These are phyloP conservation scores for Colletotrichum agaves DNA, from an alignment of 2,329 filamentous ascomycete genomes.

Conservation along the genomic window DNA sequence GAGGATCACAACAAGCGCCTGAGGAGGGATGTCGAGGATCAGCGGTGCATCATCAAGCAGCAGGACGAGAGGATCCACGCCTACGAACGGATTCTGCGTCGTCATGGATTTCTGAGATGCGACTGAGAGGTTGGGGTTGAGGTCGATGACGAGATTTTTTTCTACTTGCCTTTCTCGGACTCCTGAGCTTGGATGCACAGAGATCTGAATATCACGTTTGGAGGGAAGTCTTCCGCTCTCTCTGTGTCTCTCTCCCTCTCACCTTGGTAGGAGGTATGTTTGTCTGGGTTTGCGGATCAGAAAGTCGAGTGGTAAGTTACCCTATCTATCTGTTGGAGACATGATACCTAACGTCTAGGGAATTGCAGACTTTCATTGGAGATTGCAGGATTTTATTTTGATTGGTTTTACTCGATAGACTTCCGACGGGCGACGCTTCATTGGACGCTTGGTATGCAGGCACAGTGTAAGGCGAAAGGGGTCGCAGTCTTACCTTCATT, in stretches of 20 bases:
- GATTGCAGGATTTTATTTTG: slow-evolving; percentile 6
- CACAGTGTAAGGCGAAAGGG: neutral
- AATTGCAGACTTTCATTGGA: slow-evolving; percentile 23
- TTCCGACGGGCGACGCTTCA: slow-evolving; percentile 21
- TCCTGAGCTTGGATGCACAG: neutral
- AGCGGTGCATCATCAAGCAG: slow-evolving; percentile 27
- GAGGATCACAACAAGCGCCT: slow-evolving; percentile 38
- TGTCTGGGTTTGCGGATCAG: slow-evolving; percentile 9
- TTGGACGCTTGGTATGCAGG: slow-evolving; percentile 14
- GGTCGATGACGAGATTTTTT: neutral
- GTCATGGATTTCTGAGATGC: slow-evolving; percentile 37
- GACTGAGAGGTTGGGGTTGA: neutral
- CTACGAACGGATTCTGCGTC: slow-evolving; percentile 41
- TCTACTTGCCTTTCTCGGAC: neutral
- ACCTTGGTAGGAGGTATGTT: slow-evolving; percentile 22
- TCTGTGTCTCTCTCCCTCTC: slow-evolving; percentile 16
- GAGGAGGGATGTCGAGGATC: slow-evolving; percentile 32
- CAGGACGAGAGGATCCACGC: slow-evolving; percentile 36
- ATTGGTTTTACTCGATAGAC: slow-evolving; percentile 23
- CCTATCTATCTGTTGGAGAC: neutral
- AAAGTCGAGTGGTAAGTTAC: slow-evolving; percentile 7
- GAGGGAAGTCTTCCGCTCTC: slow-evolving; percentile 3
- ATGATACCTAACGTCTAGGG: slow-evolving; percentile 13
- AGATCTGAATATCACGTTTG: neutral
- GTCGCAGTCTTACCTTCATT: slow-evolving; percentile 13